Evolutionary conservation across 306 rosid genomes (phyloP).

Genomic region (Fragaria ananassa): DNA sequence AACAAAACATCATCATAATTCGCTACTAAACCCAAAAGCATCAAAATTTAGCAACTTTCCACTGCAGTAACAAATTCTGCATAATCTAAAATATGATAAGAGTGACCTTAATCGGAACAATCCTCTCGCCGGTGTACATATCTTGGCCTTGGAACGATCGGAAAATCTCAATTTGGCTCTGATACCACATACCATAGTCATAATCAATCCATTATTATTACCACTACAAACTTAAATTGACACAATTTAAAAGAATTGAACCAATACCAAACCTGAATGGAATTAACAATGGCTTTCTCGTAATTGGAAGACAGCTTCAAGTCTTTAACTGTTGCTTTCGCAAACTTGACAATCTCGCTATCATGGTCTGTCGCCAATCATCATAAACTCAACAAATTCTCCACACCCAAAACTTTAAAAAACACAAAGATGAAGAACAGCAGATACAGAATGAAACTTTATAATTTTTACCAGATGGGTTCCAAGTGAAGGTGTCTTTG

Average conservation of each 20-base stretch:
- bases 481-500: constrained; percentile 93
- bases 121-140: constrained; percentile 83
- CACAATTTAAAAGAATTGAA: background rate
- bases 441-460: background rate
- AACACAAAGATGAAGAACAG: background rate
- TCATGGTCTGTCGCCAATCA: constrained; percentile 56
- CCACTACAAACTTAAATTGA: background rate
- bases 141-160: constrained; percentile 84
- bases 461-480: constrained; percentile 62
- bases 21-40: constrained; percentile 1
- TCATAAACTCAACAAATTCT: background rate
- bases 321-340: constrained; percentile 77
- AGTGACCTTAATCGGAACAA: constrained; percentile 77
- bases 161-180: constrained; percentile 79
- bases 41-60: background rate
- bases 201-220: background rate
- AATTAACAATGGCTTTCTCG: constrained; percentile 68
- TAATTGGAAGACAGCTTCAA: constrained; percentile 78
- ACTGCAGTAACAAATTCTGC: background rate
- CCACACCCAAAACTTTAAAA: background rate
- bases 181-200: constrained; percentile 13
- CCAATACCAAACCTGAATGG: constrained; percentile 61
- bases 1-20: constrained; percentile 11
- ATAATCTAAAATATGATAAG: background rate
- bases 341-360: constrained; percentile 70